A percentile compares a stretch with the other conserved stretches of the same genome.
These are phyloP conservation scores for Aureobasidium vineae DNA, from an alignment of 2,329 filamentous ascomycete species.

Conservation along the genomic window DNA sequence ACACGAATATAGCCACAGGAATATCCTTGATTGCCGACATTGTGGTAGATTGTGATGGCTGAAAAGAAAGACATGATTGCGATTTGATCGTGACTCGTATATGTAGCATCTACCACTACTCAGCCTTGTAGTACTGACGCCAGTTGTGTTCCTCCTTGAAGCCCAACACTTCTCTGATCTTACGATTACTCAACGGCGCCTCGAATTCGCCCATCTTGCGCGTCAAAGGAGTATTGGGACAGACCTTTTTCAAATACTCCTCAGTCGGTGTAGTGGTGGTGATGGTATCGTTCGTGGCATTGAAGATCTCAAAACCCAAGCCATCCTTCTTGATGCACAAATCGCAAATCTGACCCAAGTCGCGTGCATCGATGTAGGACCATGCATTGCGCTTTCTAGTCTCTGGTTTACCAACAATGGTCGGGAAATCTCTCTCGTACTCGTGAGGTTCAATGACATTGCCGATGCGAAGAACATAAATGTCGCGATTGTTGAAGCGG, in stretches of 20 bases:
- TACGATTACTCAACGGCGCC: slow-evolving; percentile 60
- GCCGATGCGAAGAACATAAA: slow-evolving; percentile 61
- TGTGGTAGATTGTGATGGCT: not conserved
- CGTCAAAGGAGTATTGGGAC: slow-evolving; percentile 53
- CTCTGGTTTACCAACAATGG: slow-evolving; percentile 51
- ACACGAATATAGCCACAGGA: no score
- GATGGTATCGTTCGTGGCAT: slow-evolving; percentile 62
- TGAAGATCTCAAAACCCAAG: slow-evolving; percentile 63
- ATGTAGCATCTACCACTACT: not conserved
- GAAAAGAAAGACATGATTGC: not conserved
- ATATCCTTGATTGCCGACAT: no score
- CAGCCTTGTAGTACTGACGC: slow-evolving; percentile 50
- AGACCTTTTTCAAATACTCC: slow-evolving; percentile 53
- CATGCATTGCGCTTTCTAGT: slow-evolving; percentile 58
- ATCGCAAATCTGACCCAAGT: slow-evolving; percentile 62
- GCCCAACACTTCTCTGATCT: slow-evolving; percentile 58
- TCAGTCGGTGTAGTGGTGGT: slow-evolving; percentile 54
- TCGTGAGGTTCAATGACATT: slow-evolving; percentile 63
- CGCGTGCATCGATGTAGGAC: slow-evolving; percentile 62
- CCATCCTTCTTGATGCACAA: slow-evolving; percentile 54
- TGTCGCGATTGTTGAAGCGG: slow-evolving; percentile 55
- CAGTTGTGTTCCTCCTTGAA: slow-evolving; percentile 61
- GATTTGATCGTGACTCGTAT: not conserved
- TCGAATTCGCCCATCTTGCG: slow-evolving; percentile 59
- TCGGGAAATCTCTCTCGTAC: slow-evolving; percentile 55